Conservation (phyloP, 164 flowering plant species). For the Chimonanthus praecox region DNA sequence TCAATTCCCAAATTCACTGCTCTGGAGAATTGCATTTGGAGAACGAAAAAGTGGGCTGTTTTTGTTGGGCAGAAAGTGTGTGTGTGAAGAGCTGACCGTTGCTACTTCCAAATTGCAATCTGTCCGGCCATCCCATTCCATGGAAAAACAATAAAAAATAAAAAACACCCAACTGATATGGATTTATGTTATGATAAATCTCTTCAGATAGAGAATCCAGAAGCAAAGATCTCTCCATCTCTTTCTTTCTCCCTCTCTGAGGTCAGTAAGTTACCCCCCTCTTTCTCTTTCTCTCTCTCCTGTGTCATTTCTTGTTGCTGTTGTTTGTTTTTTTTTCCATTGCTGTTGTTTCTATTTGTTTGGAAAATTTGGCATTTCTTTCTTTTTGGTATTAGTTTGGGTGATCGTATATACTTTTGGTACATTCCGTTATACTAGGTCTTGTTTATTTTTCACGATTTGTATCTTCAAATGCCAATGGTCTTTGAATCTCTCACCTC, state of each 20-base stretch:
- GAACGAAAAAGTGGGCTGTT: not conserved
- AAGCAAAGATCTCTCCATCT: conserved; percentile 1
- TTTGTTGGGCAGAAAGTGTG: not conserved
- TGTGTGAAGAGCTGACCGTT: not conserved
- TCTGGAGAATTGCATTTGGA: not conserved
- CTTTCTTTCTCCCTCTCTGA: not conserved
- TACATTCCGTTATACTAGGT: not conserved
- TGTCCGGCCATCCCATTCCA: not conserved
- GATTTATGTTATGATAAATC: not conserved
- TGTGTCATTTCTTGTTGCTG: not conserved
- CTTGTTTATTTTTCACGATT: conserved; percentile 1
- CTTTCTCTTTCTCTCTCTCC: not conserved
- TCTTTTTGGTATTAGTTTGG: not conserved
- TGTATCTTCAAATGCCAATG: not conserved
- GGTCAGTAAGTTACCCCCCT: not conserved
- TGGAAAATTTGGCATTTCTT: not conserved
- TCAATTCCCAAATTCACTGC: not conserved
- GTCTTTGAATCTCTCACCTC: not conserved
- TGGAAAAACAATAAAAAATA: not conserved
- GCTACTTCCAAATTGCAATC: not conserved
- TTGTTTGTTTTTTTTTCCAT: not conserved
- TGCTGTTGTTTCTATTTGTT: not conserved
- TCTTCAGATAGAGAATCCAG: not conserved
- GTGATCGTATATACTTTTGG: not conserved
- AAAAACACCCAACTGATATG: not conserved